Base-by-base conservation (phyloP, 1,284 basidiomycete species). In the Boletus chippewaensis region DNA sequence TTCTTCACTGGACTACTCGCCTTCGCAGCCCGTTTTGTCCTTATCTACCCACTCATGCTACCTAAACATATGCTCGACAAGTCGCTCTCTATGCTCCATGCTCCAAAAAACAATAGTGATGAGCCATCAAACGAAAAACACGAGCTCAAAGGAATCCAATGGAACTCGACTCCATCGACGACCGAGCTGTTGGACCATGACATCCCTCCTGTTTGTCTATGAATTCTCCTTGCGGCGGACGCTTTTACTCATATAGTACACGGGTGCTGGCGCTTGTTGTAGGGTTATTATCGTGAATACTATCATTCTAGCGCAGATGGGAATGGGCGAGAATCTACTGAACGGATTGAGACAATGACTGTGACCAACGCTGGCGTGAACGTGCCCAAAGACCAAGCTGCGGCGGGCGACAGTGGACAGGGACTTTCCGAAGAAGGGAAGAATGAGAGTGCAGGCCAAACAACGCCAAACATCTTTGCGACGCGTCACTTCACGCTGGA, bases 401-500 rank as follows among this genome's bases (percentile, higher is more conserved):
- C 22, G 9, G 3, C 28, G 8, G n/a, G 15, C 4, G 8, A 10
- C n/a, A 10, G 26, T 6, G 13, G 16, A 55, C 62, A 67, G 62
- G 62, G 49, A 59, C 16, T 22, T 60, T 47, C 49, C 53, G 47
- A 59, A 55, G 47, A 60, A 51, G 61, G 60, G 36, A 55, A 50
- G 18, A 44, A 31, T 35, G 47, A 50, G 9, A 48, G 52, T 28
- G 22, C 13, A 7, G 35, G 35, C 35, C 65, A 66, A 75, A 76
- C 61, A 76, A 63, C 55, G 58, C 61, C 71, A 69, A 69, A 69
- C 2, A 58, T 68, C 44, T 69, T 68, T 64, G 68, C 74, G 80
- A 84, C 84, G 84, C 84, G 84, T 86, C 81, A 84, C 70, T 80
- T 70, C 66, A 66, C 65, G 65, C 61, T 60, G 55, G 60, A 67